phyloP scores from a whole-genome alignment of 2,329 filamentous ascomycete species.

The Fusarium hainanense region DNA sequence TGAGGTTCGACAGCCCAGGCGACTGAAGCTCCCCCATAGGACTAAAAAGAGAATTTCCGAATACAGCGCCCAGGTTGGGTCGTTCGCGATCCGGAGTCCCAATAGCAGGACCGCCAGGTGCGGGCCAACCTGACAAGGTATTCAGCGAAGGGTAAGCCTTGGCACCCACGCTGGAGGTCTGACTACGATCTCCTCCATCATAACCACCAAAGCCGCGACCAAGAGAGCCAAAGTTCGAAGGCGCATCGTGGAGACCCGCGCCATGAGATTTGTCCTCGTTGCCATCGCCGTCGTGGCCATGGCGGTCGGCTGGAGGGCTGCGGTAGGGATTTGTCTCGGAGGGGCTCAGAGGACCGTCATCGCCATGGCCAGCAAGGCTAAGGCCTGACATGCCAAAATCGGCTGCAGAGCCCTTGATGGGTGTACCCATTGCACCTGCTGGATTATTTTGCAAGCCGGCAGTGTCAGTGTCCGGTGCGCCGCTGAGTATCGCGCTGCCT shows the following conservation, averaged over 20 bases:
- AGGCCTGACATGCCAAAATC: slow-evolving; percentile 73
- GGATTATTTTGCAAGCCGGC: slow-evolving; percentile 48
- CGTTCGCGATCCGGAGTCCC: slow-evolving; percentile 76
- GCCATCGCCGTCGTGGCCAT: slow-evolving; percentile 71
- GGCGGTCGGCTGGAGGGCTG: slow-evolving; percentile 83
- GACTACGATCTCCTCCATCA: slow-evolving; percentile 87
- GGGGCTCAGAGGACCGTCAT: slow-evolving; percentile 83
- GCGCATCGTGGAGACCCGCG: slow-evolving; percentile 52
- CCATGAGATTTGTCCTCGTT: slow-evolving; percentile 62
- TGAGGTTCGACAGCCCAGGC: slow-evolving; percentile 74
- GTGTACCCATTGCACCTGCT: slow-evolving; percentile 62
- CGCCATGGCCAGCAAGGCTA: slow-evolving; percentile 67
- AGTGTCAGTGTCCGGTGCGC: slow-evolving; percentile 75
- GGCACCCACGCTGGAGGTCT: slow-evolving; percentile 88
- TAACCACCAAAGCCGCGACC: slow-evolving; percentile 64
- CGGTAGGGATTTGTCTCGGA: slow-evolving; percentile 97
- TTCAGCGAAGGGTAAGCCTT: slow-evolving; percentile 75
- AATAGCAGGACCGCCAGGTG: slow-evolving; percentile 66
- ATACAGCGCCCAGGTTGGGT: slow-evolving; percentile 65
- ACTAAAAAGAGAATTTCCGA: slow-evolving; percentile 85
- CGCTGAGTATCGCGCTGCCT: slow-evolving; percentile 79
- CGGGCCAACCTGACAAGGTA: slow-evolving; percentile 71
- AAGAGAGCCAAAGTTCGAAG: slow-evolving; percentile 64
- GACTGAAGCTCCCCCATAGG: slow-evolving; percentile 83
- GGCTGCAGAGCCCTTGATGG: slow-evolving; percentile 63